Evolutionary conservation across 257 asterid genomes (phyloP).

Genomic region (Ilex aquifolium): DNA sequence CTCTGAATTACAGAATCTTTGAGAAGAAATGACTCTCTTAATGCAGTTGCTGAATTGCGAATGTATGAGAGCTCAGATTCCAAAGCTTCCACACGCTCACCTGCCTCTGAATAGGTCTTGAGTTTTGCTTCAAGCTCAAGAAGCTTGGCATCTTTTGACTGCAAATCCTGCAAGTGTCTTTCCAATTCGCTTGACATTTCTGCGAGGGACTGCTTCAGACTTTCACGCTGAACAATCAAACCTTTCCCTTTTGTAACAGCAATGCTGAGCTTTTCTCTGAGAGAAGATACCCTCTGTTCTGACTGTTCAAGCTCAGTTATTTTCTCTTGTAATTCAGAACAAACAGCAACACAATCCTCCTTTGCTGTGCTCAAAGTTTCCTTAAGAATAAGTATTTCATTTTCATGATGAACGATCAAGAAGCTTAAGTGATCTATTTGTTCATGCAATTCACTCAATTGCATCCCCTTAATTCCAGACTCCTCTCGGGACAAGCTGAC

Average conservation of each 20-base stretch:
- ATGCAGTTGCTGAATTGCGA: conserved; percentile 92
- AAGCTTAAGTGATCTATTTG: conserved; percentile 53
- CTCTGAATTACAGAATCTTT: conserved; percentile 94
- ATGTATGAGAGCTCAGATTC: conserved; percentile 97
- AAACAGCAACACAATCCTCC: conserved; percentile 42
- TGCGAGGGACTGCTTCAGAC: conserved; percentile 83
- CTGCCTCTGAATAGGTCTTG: conserved; percentile 84
- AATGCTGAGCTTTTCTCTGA: conserved; percentile 91
- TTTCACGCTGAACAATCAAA: conserved; percentile 85
- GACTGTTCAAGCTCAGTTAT: conserved; percentile 76
- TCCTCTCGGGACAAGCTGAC: conserved; percentile 30
- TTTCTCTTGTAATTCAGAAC: conserved; percentile 51
- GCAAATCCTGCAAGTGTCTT: conserved; percentile 69
- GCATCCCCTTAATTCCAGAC: conserved; percentile 40
- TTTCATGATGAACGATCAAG: conserved; percentile 48
- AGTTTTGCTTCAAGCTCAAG: conserved; percentile 81
- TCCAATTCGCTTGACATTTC: conserved; percentile 71
- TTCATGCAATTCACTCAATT: conserved; percentile 43
- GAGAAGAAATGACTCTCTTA: conserved; percentile 95
- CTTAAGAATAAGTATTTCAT: conserved; percentile 55
- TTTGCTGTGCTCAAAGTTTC: conserved; percentile 57
- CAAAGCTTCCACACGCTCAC: conserved; percentile 97
- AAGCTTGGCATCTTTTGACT: conserved; percentile 61
- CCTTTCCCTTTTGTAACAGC: conserved; percentile 98
- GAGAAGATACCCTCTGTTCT: conserved; percentile 85